phyloP scores from a whole-genome alignment of 108 stramenopile species.

The Fistulifera pelliculosa region DNA sequence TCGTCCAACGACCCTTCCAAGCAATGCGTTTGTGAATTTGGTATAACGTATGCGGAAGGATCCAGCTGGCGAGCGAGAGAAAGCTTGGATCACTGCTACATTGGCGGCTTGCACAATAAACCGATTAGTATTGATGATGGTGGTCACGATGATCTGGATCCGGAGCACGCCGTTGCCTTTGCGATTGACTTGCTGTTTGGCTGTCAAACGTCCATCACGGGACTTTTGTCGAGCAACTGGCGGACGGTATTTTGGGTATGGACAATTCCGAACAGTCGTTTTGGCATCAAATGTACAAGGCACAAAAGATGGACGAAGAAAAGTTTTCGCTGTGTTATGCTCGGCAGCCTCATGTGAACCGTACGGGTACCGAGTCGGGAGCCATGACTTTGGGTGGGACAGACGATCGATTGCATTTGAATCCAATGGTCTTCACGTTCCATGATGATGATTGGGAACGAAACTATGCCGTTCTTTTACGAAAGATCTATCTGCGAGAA shows the following conservation, averaged over 20 bases:
- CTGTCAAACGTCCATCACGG: slow-evolving; percentile 78
- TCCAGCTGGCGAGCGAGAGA: slow-evolving; percentile 51
- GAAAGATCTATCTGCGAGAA: slow-evolving; percentile 46
- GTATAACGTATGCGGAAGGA: slow-evolving; percentile 41
- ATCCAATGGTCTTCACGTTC: slow-evolving; percentile 70
- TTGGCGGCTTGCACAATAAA: slow-evolving; percentile 24
- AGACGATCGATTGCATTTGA: slow-evolving; percentile 62
- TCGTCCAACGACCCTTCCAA: too few relatives aligned
- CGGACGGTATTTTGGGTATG: slow-evolving; percentile 90
- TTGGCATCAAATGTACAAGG: slow-evolving; percentile 57
- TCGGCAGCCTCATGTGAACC: slow-evolving; percentile 23
- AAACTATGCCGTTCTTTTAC: slow-evolving; percentile 52
- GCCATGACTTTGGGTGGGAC: slow-evolving; percentile 84
- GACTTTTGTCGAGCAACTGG: slow-evolving; percentile 84
- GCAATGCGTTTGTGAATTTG: slow-evolving; percentile 2
- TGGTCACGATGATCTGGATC: slow-evolving; percentile 16
- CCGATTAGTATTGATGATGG: slow-evolving; percentile 12
- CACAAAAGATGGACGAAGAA: slow-evolving; percentile 24
- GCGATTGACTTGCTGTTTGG: slow-evolving; percentile 77
- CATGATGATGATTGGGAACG: too few relatives aligned
- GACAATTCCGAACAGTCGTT: slow-evolving; percentile 27
- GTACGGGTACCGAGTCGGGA: slow-evolving; percentile 52
- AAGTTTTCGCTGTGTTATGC: slow-evolving; percentile 57
- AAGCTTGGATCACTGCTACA: slow-evolving; percentile 35
- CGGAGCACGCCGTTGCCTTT: slow-evolving; percentile 17